phyloP scores from a whole-genome alignment of 441 rosid species.

The Biscutella laevigata region DNA sequence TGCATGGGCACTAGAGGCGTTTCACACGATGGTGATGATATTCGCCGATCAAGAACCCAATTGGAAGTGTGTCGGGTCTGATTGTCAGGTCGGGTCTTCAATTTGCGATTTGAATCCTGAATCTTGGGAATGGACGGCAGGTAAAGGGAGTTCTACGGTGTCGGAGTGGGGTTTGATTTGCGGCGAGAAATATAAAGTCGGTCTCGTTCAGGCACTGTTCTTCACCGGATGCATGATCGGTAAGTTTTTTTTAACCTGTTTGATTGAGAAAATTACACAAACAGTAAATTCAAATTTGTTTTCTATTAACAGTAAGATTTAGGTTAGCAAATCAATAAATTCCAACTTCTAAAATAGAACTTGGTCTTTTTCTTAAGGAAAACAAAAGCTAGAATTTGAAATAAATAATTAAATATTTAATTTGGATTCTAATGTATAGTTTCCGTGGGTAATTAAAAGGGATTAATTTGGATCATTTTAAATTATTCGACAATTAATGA shows the following conservation, averaged over 20 bases:
- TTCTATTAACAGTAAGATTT: not conserved
- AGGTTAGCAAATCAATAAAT: not conserved
- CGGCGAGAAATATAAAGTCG: slow-evolving; percentile 64
- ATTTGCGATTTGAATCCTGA: slow-evolving; percentile 45
- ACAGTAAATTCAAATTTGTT: not conserved
- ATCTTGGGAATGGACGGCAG: slow-evolving; percentile 69
- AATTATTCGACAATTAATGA: too few species aligned
- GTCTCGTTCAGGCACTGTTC: slow-evolving; percentile 73
- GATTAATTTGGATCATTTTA: too few species aligned
- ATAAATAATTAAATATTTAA: not conserved
- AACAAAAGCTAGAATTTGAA: not conserved
- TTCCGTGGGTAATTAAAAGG: not conserved
- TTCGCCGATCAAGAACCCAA: slow-evolving; percentile 73
- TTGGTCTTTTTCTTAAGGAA: not conserved
- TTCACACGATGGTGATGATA: slow-evolving; percentile 91
- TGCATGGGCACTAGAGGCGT: slow-evolving; percentile 86
- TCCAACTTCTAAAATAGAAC: not conserved
- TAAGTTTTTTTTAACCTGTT: slow-evolving; percentile 18
- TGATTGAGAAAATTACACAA: not conserved
- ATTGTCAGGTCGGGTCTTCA: slow-evolving; percentile 32
- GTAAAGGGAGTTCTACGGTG: slow-evolving; percentile 65
- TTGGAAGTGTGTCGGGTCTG: slow-evolving; percentile 32
- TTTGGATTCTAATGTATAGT: not conserved
- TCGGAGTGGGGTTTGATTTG: slow-evolving; percentile 74
- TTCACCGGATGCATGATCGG: slow-evolving; percentile 91